These are phyloP conservation scores for Rhodomyrtus psidioides DNA, from an alignment of 441 rosid genomes.

Conservation along the genomic window DNA sequence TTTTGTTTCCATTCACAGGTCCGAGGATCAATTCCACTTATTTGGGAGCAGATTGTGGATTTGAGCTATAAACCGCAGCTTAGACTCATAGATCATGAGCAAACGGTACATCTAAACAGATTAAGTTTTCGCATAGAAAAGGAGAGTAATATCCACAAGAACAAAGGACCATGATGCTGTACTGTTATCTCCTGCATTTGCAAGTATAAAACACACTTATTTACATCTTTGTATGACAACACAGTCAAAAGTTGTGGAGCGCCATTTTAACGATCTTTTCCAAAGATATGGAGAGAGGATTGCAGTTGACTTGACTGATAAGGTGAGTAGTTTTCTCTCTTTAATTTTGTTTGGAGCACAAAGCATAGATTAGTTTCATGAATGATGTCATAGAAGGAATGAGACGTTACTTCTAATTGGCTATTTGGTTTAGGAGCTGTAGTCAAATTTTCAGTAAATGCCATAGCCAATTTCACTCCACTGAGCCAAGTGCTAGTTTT, in stretches of 20 bases:
- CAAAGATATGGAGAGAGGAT: slow-evolving; percentile 82
- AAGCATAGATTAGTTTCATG: neutral
- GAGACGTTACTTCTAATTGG: neutral
- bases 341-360: neutral
- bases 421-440: neutral
- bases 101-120: slow-evolving; percentile 33
- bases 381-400: neutral
- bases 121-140: neutral
- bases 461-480: neutral
- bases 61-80: slow-evolving; percentile 90
- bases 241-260: slow-evolving; percentile 79
- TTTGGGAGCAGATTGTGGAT: slow-evolving; percentile 99
- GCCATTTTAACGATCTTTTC: slow-evolving; percentile 77
- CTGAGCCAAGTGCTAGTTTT: neutral
- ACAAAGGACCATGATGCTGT: neutral
- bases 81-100: slow-evolving; percentile 55
- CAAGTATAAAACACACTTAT: slow-evolving; percentile 1
- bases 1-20: slow-evolving; percentile 31
- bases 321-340: slow-evolving; percentile 35
- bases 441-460: neutral
- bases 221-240: slow-evolving; percentile 1
- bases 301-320: slow-evolving; percentile 77
- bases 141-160: neutral
- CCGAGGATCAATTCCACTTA: slow-evolving; percentile 96
- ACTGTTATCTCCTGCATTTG: neutral